Percentiles rank a stretch among this genome's conserved stretches.
These are phyloP conservation scores for Cladosporium velox DNA, from an alignment of 2,329 filamentous ascomycete species.

Conservation along the genomic window DNA sequence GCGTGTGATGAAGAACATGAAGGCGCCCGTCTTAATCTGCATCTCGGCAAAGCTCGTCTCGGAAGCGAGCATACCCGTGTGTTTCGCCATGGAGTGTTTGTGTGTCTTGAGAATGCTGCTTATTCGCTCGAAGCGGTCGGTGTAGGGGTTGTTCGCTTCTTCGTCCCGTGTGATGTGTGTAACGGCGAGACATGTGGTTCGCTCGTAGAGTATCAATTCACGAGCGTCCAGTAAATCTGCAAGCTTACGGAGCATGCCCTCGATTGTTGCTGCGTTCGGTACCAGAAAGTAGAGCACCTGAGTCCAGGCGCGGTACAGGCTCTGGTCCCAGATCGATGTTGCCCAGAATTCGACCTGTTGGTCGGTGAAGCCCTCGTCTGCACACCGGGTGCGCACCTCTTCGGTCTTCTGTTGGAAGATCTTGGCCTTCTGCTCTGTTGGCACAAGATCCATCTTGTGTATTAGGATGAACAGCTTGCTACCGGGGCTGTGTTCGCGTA, in stretches of 20 bases:
- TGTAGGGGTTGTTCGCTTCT: conserved; percentile 77
- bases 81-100: conserved; percentile 76
- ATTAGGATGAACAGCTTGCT: conserved; percentile 93
- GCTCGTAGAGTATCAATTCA: conserved; percentile 91
- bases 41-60: conserved; percentile 79
- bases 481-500: conserved; percentile 77
- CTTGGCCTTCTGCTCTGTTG: conserved; percentile 72
- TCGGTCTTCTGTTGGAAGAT: conserved; percentile 83
- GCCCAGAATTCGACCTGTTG: conserved; percentile 76
- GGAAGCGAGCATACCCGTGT: conserved; percentile 77
- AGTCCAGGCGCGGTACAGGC: conserved; percentile 96
- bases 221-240: conserved; percentile 87
- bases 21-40: conserved; percentile 76
- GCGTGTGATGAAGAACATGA: conserved; percentile 92
- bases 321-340: conserved; percentile 98
- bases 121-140: conserved; percentile 90
- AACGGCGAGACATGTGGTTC: conserved; percentile 95
- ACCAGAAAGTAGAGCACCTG: conserved; percentile 97
- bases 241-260: conserved; percentile 78
- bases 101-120: conserved; percentile 98
- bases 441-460: conserved; percentile 98
- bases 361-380: conserved; percentile 58
- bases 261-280: conserved; percentile 87
- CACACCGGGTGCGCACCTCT: conserved; percentile 73
- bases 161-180: conserved; percentile 80